Percentiles rank a stretch among this genome's conserved stretches.
These are phyloP conservation scores for Aspergillus melleus DNA, from an alignment of 2,329 filamentous ascomycete genomes.

Conservation along the genomic window DNA sequence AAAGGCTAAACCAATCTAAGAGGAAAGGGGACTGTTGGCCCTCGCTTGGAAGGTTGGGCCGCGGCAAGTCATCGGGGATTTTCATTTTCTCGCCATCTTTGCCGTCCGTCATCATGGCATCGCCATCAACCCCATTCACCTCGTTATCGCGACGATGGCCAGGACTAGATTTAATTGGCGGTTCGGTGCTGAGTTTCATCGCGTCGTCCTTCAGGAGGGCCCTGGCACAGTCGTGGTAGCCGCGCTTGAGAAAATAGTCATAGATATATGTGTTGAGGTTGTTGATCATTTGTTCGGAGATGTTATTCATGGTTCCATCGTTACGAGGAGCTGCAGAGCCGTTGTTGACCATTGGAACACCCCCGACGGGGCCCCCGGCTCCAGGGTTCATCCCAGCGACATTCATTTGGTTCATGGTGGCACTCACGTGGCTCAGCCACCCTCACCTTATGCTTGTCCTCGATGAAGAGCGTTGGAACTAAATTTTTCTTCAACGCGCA, in stretches of 20 bases:
- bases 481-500: slow-evolving; percentile 27
- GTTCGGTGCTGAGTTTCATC: slow-evolving; percentile 57
- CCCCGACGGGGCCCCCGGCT: slow-evolving; percentile 57
- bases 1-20: slow-evolving; percentile 96
- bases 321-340: slow-evolving; percentile 46
- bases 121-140: slow-evolving; percentile 70
- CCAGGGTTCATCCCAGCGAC: slow-evolving; percentile 59
- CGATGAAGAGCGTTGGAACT: slow-evolving; percentile 27
- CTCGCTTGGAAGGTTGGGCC: slow-evolving; percentile 57
- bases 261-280: slow-evolving; percentile 67
- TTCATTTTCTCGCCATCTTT: slow-evolving; percentile 76
- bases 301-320: slow-evolving; percentile 39
- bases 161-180: slow-evolving; percentile 66
- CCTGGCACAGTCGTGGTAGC: slow-evolving; percentile 80
- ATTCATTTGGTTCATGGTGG: slow-evolving; percentile 57
- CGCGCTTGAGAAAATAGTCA: slow-evolving; percentile 77
- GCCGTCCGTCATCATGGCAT: slow-evolving; percentile 78
- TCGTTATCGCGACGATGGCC: slow-evolving; percentile 67
- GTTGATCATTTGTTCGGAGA: slow-evolving; percentile 38
- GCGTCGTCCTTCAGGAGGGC: slow-evolving; percentile 66
- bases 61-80: slow-evolving; percentile 76
- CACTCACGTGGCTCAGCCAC: slow-evolving; percentile 36
- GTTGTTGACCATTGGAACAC: slow-evolving; percentile 58
- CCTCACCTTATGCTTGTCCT: slow-evolving; percentile 31
- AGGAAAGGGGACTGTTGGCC: slow-evolving; percentile 75